Conservation (phyloP, 1,284 basidiomycete genomes). For the Ceratobasidium sp. region DNA sequence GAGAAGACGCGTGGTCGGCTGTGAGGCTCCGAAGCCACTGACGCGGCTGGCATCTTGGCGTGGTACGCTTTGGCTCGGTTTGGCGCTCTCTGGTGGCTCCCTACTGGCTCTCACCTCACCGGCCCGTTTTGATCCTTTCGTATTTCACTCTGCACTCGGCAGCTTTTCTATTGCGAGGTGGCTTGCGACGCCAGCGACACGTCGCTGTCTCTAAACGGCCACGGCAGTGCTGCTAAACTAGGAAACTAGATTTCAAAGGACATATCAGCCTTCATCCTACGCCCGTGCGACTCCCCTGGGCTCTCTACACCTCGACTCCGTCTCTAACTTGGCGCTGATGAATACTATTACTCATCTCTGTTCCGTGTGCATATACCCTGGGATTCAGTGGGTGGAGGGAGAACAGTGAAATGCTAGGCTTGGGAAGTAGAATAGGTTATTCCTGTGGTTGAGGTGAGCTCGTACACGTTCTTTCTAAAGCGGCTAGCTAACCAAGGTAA, state of each 20-base stretch:
- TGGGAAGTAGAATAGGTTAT: background rate
- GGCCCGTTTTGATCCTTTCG: background rate
- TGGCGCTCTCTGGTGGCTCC: background rate
- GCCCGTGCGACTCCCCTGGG: background rate
- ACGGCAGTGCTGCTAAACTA: background rate
- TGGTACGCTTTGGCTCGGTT: conserved; percentile 4
- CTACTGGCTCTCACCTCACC: background rate
- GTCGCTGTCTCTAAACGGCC: background rate
- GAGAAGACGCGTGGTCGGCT: too few species aligned
- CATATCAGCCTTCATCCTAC: background rate
- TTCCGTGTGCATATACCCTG: background rate
- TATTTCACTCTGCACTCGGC: background rate
- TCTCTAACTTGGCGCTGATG: background rate
- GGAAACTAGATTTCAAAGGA: background rate
- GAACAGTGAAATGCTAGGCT: background rate
- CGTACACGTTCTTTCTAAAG: background rate
- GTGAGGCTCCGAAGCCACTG: background rate
- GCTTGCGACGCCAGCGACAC: background rate
- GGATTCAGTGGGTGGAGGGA: background rate
- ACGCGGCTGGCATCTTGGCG: conserved; percentile 25
- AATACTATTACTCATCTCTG: background rate
- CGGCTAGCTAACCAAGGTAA: background rate
- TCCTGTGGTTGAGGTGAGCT: background rate
- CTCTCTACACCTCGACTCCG: background rate
- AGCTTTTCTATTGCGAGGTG: background rate